Evolutionary conservation across 371 early-diverging fungal species (phyloP).

Genomic region (Nematocida sp.): DNA sequence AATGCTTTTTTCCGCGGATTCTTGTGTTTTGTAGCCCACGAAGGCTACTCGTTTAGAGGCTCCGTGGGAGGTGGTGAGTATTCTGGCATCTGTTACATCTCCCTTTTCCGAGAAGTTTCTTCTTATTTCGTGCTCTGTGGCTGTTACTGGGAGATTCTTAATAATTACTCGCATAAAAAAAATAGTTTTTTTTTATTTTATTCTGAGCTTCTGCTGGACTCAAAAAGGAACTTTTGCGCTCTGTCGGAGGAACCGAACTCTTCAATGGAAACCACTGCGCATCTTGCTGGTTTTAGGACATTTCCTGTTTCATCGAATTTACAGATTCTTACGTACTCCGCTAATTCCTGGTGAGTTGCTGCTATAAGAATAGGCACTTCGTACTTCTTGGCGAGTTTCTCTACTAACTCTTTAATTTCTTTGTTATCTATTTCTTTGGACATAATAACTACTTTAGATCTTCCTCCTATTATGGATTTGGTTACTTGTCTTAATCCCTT

Average conservation of each 20-base stretch:
- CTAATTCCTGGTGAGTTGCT: conserved; percentile 25
- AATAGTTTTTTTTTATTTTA: too few species aligned
- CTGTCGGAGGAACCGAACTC: conserved; percentile 27
- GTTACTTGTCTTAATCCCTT: conserved; percentile 51
- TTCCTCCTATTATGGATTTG: conserved; percentile 39
- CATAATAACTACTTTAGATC: conserved; percentile 37
- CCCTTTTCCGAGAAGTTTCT: conserved; percentile 56
- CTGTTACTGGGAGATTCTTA: conserved; percentile 64
- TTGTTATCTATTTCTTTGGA: conserved; percentile 25
- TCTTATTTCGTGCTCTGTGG: conserved; percentile 54
- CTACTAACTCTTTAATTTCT: conserved; percentile 11
- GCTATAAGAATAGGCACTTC: conserved; percentile 28
- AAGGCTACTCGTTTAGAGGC: conserved; percentile 62
- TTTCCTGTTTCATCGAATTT: conserved; percentile 46
- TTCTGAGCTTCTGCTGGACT: too few species aligned
- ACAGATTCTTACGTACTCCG: conserved; percentile 31
- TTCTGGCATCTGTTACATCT: conserved; percentile 58
- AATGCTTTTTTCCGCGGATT: conserved; percentile 50
- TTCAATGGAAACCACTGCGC: conserved; percentile 45
- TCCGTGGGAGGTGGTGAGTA: conserved; percentile 44
- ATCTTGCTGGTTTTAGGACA: conserved; percentile 33
- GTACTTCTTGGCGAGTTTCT: conserved; percentile 24
- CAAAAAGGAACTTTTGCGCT: conserved; percentile 5
- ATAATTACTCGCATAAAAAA: conserved; percentile 63
- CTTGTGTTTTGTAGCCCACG: conserved; percentile 60